Conservation (phyloP, 1,139 yeast species). For the Zygoascus meyerae region DNA sequence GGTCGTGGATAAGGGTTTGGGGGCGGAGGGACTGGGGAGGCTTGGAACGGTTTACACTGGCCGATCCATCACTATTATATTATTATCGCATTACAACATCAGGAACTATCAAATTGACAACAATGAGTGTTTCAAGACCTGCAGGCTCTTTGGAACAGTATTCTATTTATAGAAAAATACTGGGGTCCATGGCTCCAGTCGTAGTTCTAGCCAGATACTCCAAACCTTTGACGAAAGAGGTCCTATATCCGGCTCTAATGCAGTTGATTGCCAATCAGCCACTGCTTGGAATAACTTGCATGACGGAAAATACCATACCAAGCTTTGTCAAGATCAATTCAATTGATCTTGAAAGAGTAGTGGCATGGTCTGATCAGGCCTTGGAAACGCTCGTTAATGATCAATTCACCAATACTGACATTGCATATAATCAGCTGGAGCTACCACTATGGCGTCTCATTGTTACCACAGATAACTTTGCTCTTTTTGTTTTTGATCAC, state of each 20-base stretch:
- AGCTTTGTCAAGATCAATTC: slow-evolving; percentile 10
- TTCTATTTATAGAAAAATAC: slow-evolving; percentile 16
- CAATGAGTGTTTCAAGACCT: no score
- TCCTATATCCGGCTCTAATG: slow-evolving; percentile 17
- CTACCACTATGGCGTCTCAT: slow-evolving; percentile 22
- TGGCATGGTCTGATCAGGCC: slow-evolving; percentile 13
- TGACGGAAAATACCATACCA: slow-evolving; percentile 6
- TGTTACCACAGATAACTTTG: slow-evolving; percentile 13
- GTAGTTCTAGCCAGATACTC: slow-evolving; percentile 19
- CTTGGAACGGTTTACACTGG: no score
- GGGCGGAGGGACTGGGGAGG: no score
- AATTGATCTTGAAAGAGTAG: slow-evolving; percentile 15
- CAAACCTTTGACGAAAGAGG: slow-evolving; percentile 10
- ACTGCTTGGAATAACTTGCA: slow-evolving; percentile 13
- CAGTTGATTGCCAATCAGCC: slow-evolving; percentile 12
- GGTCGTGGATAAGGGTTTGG: no score
- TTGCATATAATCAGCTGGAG: slow-evolving; percentile 13
- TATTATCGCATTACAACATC: no score
- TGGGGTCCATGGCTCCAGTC: slow-evolving; percentile 16
- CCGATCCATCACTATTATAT: no score
- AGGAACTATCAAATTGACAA: no score
- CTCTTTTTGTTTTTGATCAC: slow-evolving; percentile 24
- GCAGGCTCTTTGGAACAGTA: slow-evolving; percentile 14
- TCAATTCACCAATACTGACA: slow-evolving; percentile 8
- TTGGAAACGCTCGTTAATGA: slow-evolving; percentile 7